These are phyloP conservation scores for Candida freyschussii DNA, from an alignment of 1,139 yeast species.

Conservation along the genomic window DNA sequence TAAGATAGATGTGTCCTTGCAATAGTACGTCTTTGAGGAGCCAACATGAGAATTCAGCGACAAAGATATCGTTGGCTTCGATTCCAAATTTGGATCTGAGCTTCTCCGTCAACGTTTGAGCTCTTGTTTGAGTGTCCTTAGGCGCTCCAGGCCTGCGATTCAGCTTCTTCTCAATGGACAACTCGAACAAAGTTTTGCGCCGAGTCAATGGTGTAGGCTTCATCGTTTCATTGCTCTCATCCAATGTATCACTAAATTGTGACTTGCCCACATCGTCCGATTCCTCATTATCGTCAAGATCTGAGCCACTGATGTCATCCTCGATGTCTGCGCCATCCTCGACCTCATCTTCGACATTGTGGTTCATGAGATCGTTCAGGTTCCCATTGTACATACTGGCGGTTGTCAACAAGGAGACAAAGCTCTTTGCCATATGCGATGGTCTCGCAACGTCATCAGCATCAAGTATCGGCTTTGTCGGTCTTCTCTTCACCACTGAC, in stretches of 20 bases:
- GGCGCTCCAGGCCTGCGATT: constrained; percentile 12
- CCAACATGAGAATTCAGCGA: constrained; percentile 70
- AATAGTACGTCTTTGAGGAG: constrained; percentile 72
- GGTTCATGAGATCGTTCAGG: constrained; percentile 23
- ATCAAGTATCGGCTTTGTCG: background rate
- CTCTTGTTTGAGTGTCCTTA: constrained; percentile 24
- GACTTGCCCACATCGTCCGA: too few relatives aligned
- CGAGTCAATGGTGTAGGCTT: constrained; percentile 8
- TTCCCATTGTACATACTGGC: constrained; percentile 49
- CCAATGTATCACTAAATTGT: too few relatives aligned
- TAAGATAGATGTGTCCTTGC: constrained; percentile 81
- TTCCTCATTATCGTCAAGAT: constrained; percentile 20
- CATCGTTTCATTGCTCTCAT: constrained; percentile 1
- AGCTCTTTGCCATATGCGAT: constrained; percentile 39
- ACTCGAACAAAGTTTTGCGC: constrained; percentile 29
- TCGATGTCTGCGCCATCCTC: constrained; percentile 2
- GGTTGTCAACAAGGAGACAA: constrained; percentile 46
- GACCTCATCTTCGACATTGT: constrained; percentile 13
- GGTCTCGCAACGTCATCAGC: constrained; percentile 32
- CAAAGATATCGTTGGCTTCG: constrained; percentile 45
- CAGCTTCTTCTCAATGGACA: constrained; percentile 30
- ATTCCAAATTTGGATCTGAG: constrained; percentile 35
- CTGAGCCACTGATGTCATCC: constrained; percentile 24
- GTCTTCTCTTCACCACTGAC: constrained; percentile 7
- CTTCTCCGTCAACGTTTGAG: constrained; percentile 31